Evolutionary conservation across 2,329 filamentous ascomycete species (phyloP).

Genomic region (Phoma herbarum): DNA sequence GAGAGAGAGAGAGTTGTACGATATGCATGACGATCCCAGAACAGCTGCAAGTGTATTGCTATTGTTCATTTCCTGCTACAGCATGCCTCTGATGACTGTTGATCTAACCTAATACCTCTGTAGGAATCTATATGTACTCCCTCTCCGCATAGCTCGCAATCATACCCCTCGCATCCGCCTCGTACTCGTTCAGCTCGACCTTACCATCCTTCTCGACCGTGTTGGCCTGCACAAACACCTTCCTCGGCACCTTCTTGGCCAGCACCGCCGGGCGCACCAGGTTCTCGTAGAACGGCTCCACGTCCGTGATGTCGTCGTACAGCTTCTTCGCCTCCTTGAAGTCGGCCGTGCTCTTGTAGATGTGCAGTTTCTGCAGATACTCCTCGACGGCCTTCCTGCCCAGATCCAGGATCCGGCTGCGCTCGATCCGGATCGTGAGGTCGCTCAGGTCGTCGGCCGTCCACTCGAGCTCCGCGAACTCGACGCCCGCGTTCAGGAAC

Average conservation of each 20-base stretch:
- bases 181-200: constrained; percentile 82
- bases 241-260: constrained; percentile 80
- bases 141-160: constrained; percentile 51
- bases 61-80: background rate
- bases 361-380: constrained; percentile 89
- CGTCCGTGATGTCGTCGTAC: constrained; percentile 84
- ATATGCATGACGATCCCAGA: background rate
- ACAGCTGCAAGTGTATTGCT: too few species aligned
- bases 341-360: constrained; percentile 92
- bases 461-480: constrained; percentile 85
- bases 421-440: constrained; percentile 82
- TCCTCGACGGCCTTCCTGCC: constrained; percentile 84
- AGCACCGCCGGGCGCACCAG: constrained; percentile 80
- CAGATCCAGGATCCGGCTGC: constrained; percentile 82
- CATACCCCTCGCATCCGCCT: constrained; percentile 80
- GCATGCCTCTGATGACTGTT: too few species aligned
- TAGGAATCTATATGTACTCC: too few species aligned
- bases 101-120: too few species aligned
- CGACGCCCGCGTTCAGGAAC: constrained; percentile 84
- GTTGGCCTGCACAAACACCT: constrained; percentile 95
- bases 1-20: too few species aligned
- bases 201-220: constrained; percentile 67
- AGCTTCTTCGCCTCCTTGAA: constrained; percentile 77
- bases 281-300: constrained; percentile 85
- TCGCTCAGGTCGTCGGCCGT: constrained; percentile 79